phyloP scores from a whole-genome alignment of 2,329 filamentous ascomycete genomes.

The Cordyceps fumosorosea region DNA sequence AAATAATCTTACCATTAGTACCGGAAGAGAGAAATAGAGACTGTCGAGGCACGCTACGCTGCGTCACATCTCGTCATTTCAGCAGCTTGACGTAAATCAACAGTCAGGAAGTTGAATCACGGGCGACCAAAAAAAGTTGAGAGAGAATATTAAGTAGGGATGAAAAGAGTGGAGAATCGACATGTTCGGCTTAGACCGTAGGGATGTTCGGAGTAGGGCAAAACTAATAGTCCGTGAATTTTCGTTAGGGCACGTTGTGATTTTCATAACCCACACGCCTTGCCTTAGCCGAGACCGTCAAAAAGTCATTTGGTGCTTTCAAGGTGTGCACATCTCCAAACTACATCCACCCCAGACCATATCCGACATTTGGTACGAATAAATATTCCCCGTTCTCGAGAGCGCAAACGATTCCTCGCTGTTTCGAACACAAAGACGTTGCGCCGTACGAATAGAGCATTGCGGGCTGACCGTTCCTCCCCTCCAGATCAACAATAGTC shows the following conservation, averaged over 20 bases:
- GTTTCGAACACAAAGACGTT: background rate
- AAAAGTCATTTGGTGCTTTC: conserved; percentile 35
- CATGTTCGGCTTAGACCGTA: background rate
- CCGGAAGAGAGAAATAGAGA: background rate
- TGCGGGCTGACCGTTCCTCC: conserved; percentile 26
- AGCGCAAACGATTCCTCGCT: conserved; percentile 1
- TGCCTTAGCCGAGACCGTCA: conserved; percentile 30
- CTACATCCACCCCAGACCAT: conserved; percentile 15
- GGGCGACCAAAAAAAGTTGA: background rate
- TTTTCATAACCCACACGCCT: conserved; percentile 33
- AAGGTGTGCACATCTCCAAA: conserved; percentile 25
- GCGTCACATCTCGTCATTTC: background rate
- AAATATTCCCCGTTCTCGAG: conserved; percentile 4
- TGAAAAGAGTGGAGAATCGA: background rate
- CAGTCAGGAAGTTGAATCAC: background rate
- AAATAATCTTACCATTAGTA: conserved; percentile 25
- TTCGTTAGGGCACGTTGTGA: conserved; percentile 36
- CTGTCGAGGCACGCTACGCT: background rate
- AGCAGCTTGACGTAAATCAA: background rate
- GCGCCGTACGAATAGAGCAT: conserved; percentile 15
- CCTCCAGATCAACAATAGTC: conserved; percentile 46
- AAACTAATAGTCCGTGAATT: conserved; percentile 25
- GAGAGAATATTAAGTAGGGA: background rate
- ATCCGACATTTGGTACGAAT: conserved; percentile 17
- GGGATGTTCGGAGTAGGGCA: conserved; percentile 16